Evolutionary conservation across 352 stramenopile genomes (phyloP).

Genomic region (Pythium apleroticum): DNA sequence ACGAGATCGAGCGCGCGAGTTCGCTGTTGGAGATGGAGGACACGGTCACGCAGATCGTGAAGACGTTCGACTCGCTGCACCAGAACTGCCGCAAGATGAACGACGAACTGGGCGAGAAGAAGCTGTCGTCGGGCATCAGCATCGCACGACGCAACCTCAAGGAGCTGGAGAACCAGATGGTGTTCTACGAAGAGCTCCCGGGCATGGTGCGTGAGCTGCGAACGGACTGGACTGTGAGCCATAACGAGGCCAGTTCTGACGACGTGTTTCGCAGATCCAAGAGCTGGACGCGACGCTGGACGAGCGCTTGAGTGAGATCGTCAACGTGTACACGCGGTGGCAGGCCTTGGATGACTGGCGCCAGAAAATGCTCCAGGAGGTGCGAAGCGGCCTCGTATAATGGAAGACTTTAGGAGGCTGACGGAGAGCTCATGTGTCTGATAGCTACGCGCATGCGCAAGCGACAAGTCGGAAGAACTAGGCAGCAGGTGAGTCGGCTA

Average conservation of each 20-base stretch:
- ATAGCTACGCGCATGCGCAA: constrained; percentile 53
- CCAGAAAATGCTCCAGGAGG: constrained; percentile 82
- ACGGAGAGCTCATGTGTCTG: neutral
- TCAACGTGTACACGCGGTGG: constrained; percentile 69
- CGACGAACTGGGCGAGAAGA: constrained; percentile 81
- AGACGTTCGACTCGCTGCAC: constrained; percentile 53
- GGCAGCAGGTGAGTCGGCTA: constrained; percentile 47
- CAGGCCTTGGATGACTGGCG: constrained; percentile 77
- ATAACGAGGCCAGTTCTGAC: too few species aligned
- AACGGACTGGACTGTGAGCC: neutral
- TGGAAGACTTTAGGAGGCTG: neutral
- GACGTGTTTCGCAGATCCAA: constrained; percentile 22
- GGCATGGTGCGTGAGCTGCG: constrained; percentile 37
- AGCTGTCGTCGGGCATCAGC: constrained; percentile 73
- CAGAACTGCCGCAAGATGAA: constrained; percentile 78
- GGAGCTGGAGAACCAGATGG: constrained; percentile 77
- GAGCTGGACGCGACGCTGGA: constrained; percentile 49
- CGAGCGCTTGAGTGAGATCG: constrained; percentile 44
- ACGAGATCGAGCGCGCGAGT: constrained; percentile 83
- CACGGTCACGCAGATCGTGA: constrained; percentile 62
- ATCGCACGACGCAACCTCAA: constrained; percentile 80
- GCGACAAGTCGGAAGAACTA: constrained; percentile 73
- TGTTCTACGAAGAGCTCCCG: constrained; percentile 81
- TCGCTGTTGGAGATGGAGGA: constrained; percentile 66
- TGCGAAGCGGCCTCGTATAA: constrained; percentile 14